Conservation (phyloP, 208 protist genomes). For the Crithidia mellificae region DNA sequence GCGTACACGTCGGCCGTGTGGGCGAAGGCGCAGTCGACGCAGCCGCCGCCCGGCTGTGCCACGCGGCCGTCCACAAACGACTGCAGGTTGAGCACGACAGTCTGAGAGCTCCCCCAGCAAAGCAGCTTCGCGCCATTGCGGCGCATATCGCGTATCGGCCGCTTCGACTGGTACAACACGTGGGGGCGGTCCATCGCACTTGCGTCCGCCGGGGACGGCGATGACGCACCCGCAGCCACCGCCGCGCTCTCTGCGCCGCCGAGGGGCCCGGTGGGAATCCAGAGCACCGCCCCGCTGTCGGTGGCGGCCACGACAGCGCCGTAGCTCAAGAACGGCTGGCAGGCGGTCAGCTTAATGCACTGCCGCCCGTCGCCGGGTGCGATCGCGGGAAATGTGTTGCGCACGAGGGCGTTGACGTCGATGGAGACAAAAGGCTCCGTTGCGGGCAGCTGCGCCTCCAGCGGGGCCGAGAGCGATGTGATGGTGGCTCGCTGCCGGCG, state of each 20-base stretch:
- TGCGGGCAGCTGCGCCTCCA: constrained; percentile 60
- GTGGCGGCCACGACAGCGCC: constrained; percentile 63
- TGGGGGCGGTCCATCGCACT: constrained; percentile 17
- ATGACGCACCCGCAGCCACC: neutral
- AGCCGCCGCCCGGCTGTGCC: neutral
- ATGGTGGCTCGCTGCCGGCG: constrained; percentile 24
- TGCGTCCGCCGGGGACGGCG: constrained; percentile 8
- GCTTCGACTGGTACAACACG: constrained; percentile 50
- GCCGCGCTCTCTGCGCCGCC: neutral
- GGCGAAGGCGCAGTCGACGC: constrained; percentile 49
- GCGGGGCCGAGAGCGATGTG: constrained; percentile 40
- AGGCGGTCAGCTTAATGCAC: constrained; percentile 54
- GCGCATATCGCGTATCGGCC: constrained; percentile 52
- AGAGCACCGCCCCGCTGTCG: constrained; percentile 57
- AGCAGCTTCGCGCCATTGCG: constrained; percentile 54
- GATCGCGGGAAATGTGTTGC: constrained; percentile 17
- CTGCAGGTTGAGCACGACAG: constrained; percentile 54
- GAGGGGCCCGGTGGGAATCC: constrained; percentile 45
- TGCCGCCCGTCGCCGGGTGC: constrained; percentile 18
- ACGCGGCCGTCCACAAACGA: constrained; percentile 24
- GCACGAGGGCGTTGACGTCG: constrained; percentile 50
- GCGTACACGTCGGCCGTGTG: constrained; percentile 71
- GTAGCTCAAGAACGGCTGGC: constrained; percentile 69
- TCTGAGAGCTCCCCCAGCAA: constrained; percentile 69
- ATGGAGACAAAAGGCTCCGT: constrained; percentile 57